Conservation (phyloP, 2,329 filamentous ascomycete species). For the Thielaviopsis musarum region DNA sequence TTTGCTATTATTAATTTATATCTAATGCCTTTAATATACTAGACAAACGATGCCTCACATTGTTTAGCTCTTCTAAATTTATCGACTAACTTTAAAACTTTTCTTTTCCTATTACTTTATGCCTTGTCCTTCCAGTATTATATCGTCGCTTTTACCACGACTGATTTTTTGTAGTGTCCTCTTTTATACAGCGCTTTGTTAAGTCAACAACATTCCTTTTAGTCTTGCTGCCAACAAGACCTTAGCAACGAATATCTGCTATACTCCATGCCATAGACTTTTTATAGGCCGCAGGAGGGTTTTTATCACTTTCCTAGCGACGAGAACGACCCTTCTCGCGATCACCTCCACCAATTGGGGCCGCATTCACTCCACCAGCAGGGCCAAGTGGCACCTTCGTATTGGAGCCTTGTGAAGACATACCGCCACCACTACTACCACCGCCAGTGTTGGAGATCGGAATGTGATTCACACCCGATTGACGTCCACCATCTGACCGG, state of each 20-base stretch:
- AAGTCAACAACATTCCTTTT: background rate
- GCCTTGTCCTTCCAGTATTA: too few relatives aligned
- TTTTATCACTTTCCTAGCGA: conserved; percentile 13
- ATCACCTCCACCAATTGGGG: conserved; percentile 7
- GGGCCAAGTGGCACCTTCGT: background rate
- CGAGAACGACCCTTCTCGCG: conserved; percentile 22
- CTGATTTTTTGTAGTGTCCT: background rate
- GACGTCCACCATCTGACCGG: conserved; percentile 1
- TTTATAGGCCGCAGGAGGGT: too few relatives aligned
- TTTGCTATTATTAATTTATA: too few relatives aligned
- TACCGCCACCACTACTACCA: background rate
- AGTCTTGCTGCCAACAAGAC: background rate
- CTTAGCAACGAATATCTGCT: background rate
- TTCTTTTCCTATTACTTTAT: too few relatives aligned
- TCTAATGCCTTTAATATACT: too few relatives aligned
- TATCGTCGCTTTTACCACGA: background rate
- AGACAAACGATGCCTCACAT: too few relatives aligned
- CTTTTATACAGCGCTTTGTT: background rate
- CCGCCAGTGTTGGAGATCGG: conserved; percentile 1
- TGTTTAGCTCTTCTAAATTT: too few relatives aligned
- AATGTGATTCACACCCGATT: conserved; percentile 5
- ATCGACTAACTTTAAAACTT: too few relatives aligned
- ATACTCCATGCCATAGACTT: background rate
- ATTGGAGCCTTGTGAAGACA: background rate
- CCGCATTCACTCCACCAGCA: conserved; percentile 9